A percentile compares a stretch with the other conserved stretches of the same genome.
These are phyloP conservation scores for Baeospora myosura DNA, from an alignment of 1,284 basidiomycete species.

Conservation along the genomic window DNA sequence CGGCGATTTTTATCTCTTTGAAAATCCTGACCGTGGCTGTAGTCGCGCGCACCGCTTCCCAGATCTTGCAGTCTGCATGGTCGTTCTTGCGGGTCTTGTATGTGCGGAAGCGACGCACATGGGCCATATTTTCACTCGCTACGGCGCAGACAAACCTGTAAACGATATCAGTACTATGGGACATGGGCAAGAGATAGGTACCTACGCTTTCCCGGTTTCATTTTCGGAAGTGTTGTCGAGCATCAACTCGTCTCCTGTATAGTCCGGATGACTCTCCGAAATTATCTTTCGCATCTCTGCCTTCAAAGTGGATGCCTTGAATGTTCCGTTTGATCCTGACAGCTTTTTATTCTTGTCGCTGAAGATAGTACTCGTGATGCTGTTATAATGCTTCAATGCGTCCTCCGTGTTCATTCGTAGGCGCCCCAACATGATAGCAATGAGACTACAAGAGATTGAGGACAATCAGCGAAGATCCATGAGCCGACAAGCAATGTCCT, in stretches of 20 bases:
- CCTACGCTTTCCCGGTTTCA: background rate
- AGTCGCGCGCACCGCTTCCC: background rate
- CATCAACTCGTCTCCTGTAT: background rate
- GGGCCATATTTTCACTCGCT: background rate
- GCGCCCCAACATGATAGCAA: too few species aligned
- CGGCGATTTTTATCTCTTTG: background rate
- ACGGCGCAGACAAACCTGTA: background rate
- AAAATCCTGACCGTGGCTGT: background rate
- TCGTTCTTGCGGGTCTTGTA: background rate
- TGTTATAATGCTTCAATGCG: too few species aligned
- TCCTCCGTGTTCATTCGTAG: too few species aligned
- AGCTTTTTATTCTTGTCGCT: too few species aligned
- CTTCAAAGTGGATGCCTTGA: background rate
- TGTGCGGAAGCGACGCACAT: background rate
- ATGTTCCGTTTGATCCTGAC: background rate
- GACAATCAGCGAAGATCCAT: too few species aligned
- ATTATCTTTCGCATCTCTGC: background rate
- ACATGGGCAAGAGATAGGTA: background rate
- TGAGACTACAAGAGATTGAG: too few species aligned
- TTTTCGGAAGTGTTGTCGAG: background rate
- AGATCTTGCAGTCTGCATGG: background rate
- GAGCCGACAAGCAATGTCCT: too few species aligned
- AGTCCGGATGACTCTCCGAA: background rate
- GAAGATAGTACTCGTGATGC: too few species aligned
- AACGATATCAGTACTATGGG: background rate